These are phyloP conservation scores for Pseudogymnoascus sp. DNA, from an alignment of 2,329 filamentous ascomycete genomes.

Conservation along the genomic window DNA sequence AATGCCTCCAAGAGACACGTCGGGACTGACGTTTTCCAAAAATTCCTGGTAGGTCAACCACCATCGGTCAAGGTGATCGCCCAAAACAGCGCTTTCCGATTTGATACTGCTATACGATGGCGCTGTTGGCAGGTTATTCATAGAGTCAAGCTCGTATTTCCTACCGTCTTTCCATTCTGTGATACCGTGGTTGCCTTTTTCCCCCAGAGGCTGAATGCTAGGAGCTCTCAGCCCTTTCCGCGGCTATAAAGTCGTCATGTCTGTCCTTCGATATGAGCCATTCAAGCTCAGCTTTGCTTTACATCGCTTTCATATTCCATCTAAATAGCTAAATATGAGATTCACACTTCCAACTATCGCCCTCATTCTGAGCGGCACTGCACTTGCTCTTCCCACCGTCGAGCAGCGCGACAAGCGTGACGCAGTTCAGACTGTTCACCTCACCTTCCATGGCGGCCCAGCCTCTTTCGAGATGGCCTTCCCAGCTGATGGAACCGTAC, in stretches of 20 bases:
- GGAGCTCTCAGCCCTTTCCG: background rate
- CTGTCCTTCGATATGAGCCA: background rate
- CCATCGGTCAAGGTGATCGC: background rate
- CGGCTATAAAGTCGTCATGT: conserved; percentile 2
- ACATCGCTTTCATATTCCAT: background rate
- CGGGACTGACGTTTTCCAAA: background rate
- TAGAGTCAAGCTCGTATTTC: conserved; percentile 8
- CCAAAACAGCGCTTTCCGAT: background rate
- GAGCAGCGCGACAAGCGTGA: background rate
- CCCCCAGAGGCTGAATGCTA: background rate
- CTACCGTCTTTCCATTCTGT: background rate
- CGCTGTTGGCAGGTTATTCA: conserved; percentile 8
- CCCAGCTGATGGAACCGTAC: conserved; percentile 34
- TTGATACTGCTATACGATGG: background rate
- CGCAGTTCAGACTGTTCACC: background rate
- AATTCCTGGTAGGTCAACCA: background rate
- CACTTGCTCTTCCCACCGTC: background rate
- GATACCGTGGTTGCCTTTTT: background rate
- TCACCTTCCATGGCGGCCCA: conserved; percentile 39
- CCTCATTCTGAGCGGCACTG: background rate
- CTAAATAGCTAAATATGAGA: background rate
- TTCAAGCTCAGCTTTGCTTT: background rate
- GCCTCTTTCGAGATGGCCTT: conserved; percentile 37
- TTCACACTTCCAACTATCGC: background rate
- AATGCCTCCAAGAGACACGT: background rate